Conservation (phyloP, 2,329 filamentous ascomycete species). For the Cercospora janseana region DNA sequence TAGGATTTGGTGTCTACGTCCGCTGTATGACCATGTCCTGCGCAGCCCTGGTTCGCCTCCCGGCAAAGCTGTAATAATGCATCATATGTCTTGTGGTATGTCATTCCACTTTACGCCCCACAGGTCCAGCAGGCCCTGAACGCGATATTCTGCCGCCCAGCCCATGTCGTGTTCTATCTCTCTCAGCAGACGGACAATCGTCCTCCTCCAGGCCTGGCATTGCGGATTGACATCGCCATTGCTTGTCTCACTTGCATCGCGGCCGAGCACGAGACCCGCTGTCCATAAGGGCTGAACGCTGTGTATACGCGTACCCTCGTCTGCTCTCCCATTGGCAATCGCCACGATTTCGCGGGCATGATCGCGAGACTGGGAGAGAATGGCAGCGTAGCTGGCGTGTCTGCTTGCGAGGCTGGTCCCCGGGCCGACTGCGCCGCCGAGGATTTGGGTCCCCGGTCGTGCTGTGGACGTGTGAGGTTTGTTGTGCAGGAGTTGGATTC, state of each 20-base stretch:
- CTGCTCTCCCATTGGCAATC: conserved; percentile 57
- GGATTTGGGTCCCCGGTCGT: conserved; percentile 1
- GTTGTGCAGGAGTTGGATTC: conserved; percentile 61
- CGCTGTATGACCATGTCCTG: background rate
- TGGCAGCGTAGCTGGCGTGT: conserved; percentile 56
- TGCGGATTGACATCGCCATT: too few species aligned
- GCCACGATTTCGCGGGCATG: conserved; percentile 63
- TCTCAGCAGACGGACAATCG: conserved; percentile 55
- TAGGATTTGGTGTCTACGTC: background rate
- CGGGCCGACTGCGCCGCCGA: conserved; percentile 14
- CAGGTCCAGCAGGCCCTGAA: conserved; percentile 53
- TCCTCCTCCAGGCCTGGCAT: conserved; percentile 50
- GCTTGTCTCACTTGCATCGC: conserved; percentile 34
- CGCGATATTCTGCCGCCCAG: conserved; percentile 62
- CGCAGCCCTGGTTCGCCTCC: background rate
- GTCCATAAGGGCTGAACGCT: conserved; percentile 60
- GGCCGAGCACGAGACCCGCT: conserved; percentile 59
- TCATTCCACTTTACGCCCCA: conserved; percentile 37
- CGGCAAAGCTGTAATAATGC: background rate
- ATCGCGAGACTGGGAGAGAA: conserved; percentile 54
- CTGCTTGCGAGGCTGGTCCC: conserved; percentile 52
- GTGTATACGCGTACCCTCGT: conserved; percentile 54
- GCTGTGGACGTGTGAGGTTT: conserved; percentile 55
- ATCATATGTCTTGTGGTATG: background rate
- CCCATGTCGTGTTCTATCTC: conserved; percentile 61